Conservation (phyloP, 176 grass and related monocot genomes). For the Rhipidocladum racemiflorum region DNA sequence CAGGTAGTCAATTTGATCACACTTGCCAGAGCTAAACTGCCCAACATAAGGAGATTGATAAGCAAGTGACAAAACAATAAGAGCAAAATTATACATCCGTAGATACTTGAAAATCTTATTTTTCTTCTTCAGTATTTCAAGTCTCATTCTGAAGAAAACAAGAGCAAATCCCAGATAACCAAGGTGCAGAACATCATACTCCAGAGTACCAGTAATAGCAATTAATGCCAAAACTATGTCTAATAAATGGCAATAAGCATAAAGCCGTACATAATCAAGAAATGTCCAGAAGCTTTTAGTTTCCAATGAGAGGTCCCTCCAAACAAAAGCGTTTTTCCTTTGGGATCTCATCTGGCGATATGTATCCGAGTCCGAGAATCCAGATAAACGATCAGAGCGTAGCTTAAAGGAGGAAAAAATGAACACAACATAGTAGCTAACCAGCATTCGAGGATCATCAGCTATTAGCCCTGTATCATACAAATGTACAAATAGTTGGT, state of each 20-base stretch:
- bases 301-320: slow-evolving; percentile 97
- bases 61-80: slow-evolving; percentile 91
- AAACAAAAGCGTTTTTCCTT: slow-evolving; percentile 78
- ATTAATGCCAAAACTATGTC: slow-evolving; percentile 96
- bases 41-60: slow-evolving; percentile 99
- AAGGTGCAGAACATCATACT: slow-evolving; percentile 97
- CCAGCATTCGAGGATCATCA: slow-evolving; percentile 88
- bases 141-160: slow-evolving; percentile 97
- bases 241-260: slow-evolving; percentile 91
- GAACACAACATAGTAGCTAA: slow-evolving; percentile 94
- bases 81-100: slow-evolving; percentile 91
- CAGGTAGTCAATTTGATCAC: slow-evolving; percentile 81
- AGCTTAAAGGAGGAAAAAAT: slow-evolving; percentile 93
- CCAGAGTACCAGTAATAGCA: slow-evolving; percentile 93
- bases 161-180: slow-evolving; percentile 96
- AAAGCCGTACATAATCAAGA: slow-evolving; percentile 88
- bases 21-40: slow-evolving; percentile 87
- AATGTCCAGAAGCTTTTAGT: slow-evolving; percentile 99
- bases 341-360: slow-evolving; percentile 73
- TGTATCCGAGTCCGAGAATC: slow-evolving; percentile 88
- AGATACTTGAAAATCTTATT: slow-evolving; percentile 93
- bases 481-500: slow-evolving; percentile 13
- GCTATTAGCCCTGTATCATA: slow-evolving; percentile 67
- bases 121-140: slow-evolving; percentile 96
- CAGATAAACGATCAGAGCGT: slow-evolving; percentile 67